These are phyloP conservation scores for Vitis hybrid DNA, from an alignment of 177 flowering plant genomes.

Conservation along the genomic window DNA sequence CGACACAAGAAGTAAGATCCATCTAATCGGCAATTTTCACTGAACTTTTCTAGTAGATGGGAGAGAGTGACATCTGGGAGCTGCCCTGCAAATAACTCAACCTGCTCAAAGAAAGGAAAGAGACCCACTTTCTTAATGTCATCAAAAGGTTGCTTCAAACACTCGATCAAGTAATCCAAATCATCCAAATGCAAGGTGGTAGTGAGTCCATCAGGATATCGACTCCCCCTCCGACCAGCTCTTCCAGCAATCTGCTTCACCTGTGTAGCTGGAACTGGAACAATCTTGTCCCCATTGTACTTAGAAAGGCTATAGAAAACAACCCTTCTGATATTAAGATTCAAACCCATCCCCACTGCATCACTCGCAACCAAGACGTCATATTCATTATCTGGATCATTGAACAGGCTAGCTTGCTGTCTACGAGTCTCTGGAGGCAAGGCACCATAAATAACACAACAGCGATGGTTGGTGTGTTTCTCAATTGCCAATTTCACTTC, in stretches of 20 bases:
- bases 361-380: conserved; percentile 96
- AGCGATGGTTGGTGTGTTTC: conserved; percentile 76
- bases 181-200: conserved; percentile 77
- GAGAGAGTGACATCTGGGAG: conserved; percentile 51
- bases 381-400: conserved; percentile 77
- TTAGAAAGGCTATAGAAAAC: conserved; percentile 78
- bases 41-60: conserved; percentile 82
- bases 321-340: conserved; percentile 88
- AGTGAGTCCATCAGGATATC: conserved; percentile 87
- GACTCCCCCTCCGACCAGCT: conserved; percentile 95
- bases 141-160: conserved; percentile 83
- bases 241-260: conserved; percentile 98
- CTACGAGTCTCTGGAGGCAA: conserved; percentile 96
- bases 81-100: conserved; percentile 87
- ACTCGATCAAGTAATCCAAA: conserved; percentile 77
- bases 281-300: conserved; percentile 87
- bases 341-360: conserved; percentile 99
- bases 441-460: conserved; percentile 97
- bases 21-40: conserved; percentile 80
- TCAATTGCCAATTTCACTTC: conserved; percentile 92
- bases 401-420: conserved; percentile 84
- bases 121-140: conserved; percentile 78
- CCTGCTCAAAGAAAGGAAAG: conserved; percentile 91
- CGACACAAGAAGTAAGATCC: conserved; percentile 82
- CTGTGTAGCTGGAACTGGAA: conserved; percentile 82